These are phyloP conservation scores for Microsporum ferrugineum DNA, from an alignment of 2,329 filamentous ascomycete species.

Conservation along the genomic window DNA sequence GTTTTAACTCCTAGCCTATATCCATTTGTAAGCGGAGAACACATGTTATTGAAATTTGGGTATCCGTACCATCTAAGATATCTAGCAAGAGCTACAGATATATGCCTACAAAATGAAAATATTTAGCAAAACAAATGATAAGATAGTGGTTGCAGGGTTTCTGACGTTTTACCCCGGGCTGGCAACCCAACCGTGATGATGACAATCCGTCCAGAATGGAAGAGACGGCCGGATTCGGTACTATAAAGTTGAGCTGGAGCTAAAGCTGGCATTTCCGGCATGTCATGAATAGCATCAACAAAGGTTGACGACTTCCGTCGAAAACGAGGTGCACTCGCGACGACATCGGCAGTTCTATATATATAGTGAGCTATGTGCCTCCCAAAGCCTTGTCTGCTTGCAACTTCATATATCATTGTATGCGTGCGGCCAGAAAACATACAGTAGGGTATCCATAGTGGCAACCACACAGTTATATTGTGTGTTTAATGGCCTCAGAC, in stretches of 20 bases:
- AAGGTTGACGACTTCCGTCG: constrained; percentile 89
- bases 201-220: constrained; percentile 92
- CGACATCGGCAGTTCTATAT: constrained; percentile 73
- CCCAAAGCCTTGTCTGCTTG: neutral
- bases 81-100: constrained; percentile 85
- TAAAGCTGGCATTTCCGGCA: constrained; percentile 69
- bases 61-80: constrained; percentile 70
- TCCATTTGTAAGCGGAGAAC: constrained; percentile 14
- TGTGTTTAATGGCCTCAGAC: neutral
- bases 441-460: constrained; percentile 9
- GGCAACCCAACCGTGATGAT: constrained; percentile 95
- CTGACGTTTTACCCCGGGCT: constrained; percentile 85
- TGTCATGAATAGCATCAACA: constrained; percentile 92
- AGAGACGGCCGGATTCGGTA: constrained; percentile 91
- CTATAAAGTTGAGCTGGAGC: constrained; percentile 96
- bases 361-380: neutral
- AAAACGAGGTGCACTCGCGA: constrained; percentile 79
- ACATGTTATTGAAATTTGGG: neutral
- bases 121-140: neutral
- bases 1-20: constrained; percentile 88
- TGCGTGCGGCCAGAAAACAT: constrained; percentile 9
- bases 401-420: neutral
- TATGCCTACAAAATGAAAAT: constrained; percentile 49
- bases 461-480: neutral
- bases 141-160: constrained; percentile 12